Conservation (phyloP, 345 rosid species). For the Sapria himalayana region DNA sequence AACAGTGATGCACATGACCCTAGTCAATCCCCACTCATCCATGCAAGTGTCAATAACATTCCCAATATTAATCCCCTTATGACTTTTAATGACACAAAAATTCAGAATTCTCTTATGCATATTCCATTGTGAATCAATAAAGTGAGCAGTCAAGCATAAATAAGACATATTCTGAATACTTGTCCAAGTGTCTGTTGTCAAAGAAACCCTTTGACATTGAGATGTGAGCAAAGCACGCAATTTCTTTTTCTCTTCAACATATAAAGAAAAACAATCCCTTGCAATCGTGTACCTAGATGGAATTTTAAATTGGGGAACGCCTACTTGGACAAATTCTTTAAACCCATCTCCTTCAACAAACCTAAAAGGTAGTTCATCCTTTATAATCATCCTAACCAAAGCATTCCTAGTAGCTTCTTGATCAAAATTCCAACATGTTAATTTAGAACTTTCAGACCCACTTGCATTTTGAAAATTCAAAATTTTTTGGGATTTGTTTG, state of each 20-base stretch:
- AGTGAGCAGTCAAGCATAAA: neutral
- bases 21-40: neutral
- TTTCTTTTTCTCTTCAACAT: neutral
- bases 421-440: neutral
- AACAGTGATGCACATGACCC: neutral
- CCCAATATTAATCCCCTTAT: neutral
- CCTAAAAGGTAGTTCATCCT: neutral
- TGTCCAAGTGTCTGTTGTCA: neutral
- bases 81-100: neutral
- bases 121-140: neutral
- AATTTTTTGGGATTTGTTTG: too few relatives aligned
- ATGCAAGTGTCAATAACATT: neutral
- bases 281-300: neutral
- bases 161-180: neutral
- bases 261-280: neutral
- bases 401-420: neutral
- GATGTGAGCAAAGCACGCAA: neutral
- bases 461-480: neutral
- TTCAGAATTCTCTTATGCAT: neutral
- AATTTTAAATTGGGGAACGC: neutral
- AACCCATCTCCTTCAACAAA: too few relatives aligned
- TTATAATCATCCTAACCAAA: neutral
- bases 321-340: neutral
- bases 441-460: neutral
- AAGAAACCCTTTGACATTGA: neutral